These are phyloP conservation scores for Oidiodendron maius DNA, from an alignment of 495 filamentous ascomycete species.

Conservation along the genomic window DNA sequence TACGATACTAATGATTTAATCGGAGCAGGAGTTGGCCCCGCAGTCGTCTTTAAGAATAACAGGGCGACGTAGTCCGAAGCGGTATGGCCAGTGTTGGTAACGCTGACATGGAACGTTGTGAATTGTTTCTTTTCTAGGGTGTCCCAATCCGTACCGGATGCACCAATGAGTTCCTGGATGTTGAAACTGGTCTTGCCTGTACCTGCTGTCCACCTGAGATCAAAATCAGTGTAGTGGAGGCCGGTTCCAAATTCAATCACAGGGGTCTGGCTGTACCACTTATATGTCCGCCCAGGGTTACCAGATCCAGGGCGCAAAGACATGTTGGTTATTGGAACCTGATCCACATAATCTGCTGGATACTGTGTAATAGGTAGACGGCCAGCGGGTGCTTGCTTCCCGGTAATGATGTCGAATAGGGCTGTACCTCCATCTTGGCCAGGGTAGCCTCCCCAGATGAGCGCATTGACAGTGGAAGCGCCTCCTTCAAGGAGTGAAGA, in stretches of 20 bases:
- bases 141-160: constrained; percentile 25
- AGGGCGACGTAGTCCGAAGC: constrained; percentile 57
- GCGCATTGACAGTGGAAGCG: constrained; percentile 55
- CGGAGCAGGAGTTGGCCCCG: constrained; percentile 55
- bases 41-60: constrained; percentile 45
- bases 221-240: constrained; percentile 46
- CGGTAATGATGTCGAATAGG: constrained; percentile 45
- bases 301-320: constrained; percentile 36
- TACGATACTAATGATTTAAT: constrained; percentile 61
- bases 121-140: constrained; percentile 28
- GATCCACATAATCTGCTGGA: constrained; percentile 43
- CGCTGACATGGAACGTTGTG: constrained; percentile 35
- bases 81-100: constrained; percentile 47
- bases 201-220: constrained; percentile 25
- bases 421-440: constrained; percentile 56
- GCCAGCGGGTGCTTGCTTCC: constrained; percentile 43
- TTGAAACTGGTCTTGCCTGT: constrained; percentile 4
- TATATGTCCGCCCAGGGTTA: constrained; percentile 49
- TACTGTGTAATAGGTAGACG: constrained; percentile 54
- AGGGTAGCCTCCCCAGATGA: constrained; percentile 56
- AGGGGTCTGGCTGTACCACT: constrained; percentile 51
- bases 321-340: constrained; percentile 54
- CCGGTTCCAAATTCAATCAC: constrained; percentile 53
- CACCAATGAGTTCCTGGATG: constrained; percentile 24
- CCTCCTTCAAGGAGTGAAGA: constrained; percentile 40